A percentile compares a stretch with the other conserved stretches of the same genome.
These are phyloP conservation scores for Dicorynia guianensis DNA, from an alignment of 306 rosid species.

Conservation along the genomic window DNA sequence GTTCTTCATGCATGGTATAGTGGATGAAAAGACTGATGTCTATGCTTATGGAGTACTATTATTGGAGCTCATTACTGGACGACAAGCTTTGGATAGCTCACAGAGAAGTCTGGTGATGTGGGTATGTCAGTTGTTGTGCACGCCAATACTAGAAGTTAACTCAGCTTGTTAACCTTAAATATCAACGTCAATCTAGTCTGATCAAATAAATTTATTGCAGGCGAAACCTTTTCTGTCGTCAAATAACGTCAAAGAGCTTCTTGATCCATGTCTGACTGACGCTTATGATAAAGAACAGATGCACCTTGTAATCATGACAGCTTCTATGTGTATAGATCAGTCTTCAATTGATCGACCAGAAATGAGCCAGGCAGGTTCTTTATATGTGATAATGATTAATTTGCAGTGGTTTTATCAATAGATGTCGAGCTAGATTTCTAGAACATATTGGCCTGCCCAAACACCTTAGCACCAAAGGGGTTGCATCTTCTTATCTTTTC, in stretches of 20 bases:
- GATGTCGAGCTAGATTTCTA: slow-evolving; percentile 22
- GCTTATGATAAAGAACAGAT: slow-evolving; percentile 71
- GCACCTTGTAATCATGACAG: slow-evolving; percentile 56
- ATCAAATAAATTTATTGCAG: slow-evolving; percentile 50
- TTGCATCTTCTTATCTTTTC: neutral
- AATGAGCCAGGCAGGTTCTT: slow-evolving; percentile 77
- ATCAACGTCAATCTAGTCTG: slow-evolving; percentile 12
- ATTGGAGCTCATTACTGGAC: slow-evolving; percentile 88
- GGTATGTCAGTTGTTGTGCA: slow-evolving; percentile 59
- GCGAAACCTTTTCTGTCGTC: slow-evolving; percentile 80
- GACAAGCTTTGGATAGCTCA: slow-evolving; percentile 87
- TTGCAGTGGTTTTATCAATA: neutral
- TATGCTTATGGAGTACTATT: slow-evolving; percentile 91
- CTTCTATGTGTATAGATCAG: slow-evolving; percentile 81
- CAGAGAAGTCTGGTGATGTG: slow-evolving; percentile 96
- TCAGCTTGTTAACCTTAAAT: slow-evolving; percentile 22
- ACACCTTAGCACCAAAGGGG: neutral
- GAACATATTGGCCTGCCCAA: slow-evolving; percentile 10
- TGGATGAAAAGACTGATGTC: slow-evolving; percentile 96
- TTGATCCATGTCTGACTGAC: slow-evolving; percentile 65
- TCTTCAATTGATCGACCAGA: slow-evolving; percentile 76
- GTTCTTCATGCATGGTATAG: slow-evolving; percentile 98
- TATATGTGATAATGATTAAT: neutral
- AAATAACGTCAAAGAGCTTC: slow-evolving; percentile 59
- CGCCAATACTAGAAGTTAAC: neutral